Evolutionary conservation across 139 green algal genomes (phyloP).

Genomic region (Marvania coccoides): DNA sequence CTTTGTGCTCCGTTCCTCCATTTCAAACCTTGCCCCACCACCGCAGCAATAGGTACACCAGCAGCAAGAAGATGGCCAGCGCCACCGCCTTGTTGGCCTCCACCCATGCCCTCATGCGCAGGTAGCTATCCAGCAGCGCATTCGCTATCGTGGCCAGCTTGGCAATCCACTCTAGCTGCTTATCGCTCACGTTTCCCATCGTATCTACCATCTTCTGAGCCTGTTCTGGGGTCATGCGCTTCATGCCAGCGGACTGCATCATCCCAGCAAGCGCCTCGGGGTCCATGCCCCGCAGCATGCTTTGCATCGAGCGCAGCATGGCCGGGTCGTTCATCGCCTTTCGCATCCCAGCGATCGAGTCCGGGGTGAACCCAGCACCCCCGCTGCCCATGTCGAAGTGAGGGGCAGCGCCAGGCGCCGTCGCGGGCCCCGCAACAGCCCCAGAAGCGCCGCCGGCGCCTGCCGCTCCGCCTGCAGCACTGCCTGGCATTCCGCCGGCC

Average conservation of each 20-base stretch:
- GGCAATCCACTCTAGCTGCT: conserved; percentile 20
- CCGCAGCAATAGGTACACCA: conserved; percentile 18
- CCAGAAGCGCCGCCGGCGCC: not conserved
- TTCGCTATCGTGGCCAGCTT: conserved; percentile 1
- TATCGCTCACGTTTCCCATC: conserved; percentile 12
- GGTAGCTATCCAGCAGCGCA: not conserved
- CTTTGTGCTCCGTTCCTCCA: too few relatives aligned
- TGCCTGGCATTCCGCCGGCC: not conserved
- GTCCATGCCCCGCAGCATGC: conserved; percentile 31
- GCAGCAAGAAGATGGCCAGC: conserved; percentile 15
- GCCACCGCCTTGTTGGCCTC: conserved; percentile 4
- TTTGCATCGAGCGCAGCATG: conserved; percentile 27
- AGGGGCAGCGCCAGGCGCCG: not conserved
- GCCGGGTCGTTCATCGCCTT: conserved; percentile 18
- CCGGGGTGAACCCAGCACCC: not conserved
- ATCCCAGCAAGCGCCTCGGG: conserved; percentile 8
- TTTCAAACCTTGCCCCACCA: conserved; percentile 19
- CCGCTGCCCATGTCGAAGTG: conserved; percentile 7
- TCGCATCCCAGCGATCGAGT: conserved; percentile 16
- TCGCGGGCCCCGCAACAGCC: not conserved
- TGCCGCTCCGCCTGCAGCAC: not conserved
- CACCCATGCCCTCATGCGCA: conserved; percentile 3
- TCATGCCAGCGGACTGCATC: conserved; percentile 11
- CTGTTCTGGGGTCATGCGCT: conserved; percentile 22
- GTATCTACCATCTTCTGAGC: not conserved